A percentile compares a stretch with the other conserved stretches of the same genome.
phyloP scores from a whole-genome alignment of 495 filamentous ascomycete species.

The Neurospora sp. region DNA sequence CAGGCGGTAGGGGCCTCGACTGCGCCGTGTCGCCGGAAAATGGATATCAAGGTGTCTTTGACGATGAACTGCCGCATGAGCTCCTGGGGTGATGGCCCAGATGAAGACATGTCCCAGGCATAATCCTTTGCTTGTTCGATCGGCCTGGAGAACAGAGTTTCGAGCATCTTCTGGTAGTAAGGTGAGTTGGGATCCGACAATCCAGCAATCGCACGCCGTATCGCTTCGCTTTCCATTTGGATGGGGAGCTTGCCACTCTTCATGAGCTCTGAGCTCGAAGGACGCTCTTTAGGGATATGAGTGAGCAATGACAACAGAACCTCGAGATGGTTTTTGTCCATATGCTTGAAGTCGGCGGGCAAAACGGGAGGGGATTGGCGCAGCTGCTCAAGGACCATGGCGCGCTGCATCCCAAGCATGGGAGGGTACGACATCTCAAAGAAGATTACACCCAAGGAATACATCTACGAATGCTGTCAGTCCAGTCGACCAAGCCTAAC shows the following conservation, averaged over 20 bases:
- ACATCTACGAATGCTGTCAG: slow-evolving; percentile 56
- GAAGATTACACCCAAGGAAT: slow-evolving; percentile 92
- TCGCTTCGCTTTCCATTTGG: slow-evolving; percentile 85
- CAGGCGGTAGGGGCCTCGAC: slow-evolving; percentile 65
- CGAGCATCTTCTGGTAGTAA: slow-evolving; percentile 82
- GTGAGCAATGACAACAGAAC: slow-evolving; percentile 74
- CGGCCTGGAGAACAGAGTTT: slow-evolving; percentile 63
- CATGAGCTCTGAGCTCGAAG: slow-evolving; percentile 76
- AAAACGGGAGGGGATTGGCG: slow-evolving; percentile 57
- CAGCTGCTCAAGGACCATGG: slow-evolving; percentile 59
- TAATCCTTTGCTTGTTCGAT: slow-evolving; percentile 71
- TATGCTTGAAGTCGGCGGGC: slow-evolving; percentile 63
- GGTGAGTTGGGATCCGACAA: slow-evolving; percentile 75
- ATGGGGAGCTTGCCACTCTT: slow-evolving; percentile 80
- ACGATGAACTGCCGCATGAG: slow-evolving; percentile 64
- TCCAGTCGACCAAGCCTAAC: not conserved
- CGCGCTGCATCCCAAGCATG: slow-evolving; percentile 81
- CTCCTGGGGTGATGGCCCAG: slow-evolving; percentile 43
- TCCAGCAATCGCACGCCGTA: slow-evolving; percentile 68
- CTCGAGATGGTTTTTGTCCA: slow-evolving; percentile 58
- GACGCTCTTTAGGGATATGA: slow-evolving; percentile 70
- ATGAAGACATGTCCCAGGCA: slow-evolving; percentile 69
- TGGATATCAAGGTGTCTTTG: slow-evolving; percentile 61
- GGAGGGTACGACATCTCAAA: slow-evolving; percentile 92
- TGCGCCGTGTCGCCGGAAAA: slow-evolving; percentile 89